Evolutionary conservation across 805 yeast genomes (phyloP).

Genomic region (Yamadazyma olivae): DNA sequence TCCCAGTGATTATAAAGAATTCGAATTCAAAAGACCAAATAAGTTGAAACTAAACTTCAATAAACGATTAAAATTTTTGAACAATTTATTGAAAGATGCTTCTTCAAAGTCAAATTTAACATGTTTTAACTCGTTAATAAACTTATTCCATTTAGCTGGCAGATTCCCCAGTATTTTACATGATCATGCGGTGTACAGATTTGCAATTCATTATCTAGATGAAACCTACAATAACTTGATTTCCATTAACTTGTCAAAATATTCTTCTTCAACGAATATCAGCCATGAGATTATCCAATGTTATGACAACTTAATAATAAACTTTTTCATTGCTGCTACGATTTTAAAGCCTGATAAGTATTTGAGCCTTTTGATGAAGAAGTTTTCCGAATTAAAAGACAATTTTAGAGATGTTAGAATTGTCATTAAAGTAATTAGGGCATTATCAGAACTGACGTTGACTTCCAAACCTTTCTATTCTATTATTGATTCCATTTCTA

Average conservation of each 20-base stretch:
- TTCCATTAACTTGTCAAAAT: constrained; percentile 12
- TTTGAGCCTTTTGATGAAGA: constrained; percentile 18
- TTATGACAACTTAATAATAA: constrained; percentile 22
- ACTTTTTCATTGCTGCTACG: constrained; percentile 34
- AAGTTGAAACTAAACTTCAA: constrained; percentile 32
- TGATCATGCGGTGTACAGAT: constrained; percentile 26
- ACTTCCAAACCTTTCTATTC: constrained; percentile 17
- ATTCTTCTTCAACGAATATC: constrained; percentile 1
- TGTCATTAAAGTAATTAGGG: constrained; percentile 27
- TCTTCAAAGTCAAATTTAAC: constrained; percentile 24
- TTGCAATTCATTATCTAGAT: constrained; percentile 30
- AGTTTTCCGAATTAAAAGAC: constrained; percentile 19
- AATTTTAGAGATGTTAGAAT: constrained; percentile 23
- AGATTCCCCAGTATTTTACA: constrained; percentile 19
- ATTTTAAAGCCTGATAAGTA: constrained; percentile 32
- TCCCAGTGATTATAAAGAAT: constrained; percentile 32
- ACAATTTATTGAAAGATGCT: constrained; percentile 26
- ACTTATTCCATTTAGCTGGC: constrained; percentile 34
- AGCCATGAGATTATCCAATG: constrained; percentile 9
- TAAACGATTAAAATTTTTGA: constrained; percentile 32
- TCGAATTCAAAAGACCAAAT: constrained; percentile 24
- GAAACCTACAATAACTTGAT: constrained; percentile 23
- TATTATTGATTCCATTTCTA: constrained; percentile 23
- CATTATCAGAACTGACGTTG: constrained; percentile 24
- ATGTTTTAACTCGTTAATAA: constrained; percentile 32